A percentile compares a stretch with the other conserved stretches of the same genome.
Conservation (phyloP, 73 alveolate species). For the Durusdinium trenchii region DNA sequence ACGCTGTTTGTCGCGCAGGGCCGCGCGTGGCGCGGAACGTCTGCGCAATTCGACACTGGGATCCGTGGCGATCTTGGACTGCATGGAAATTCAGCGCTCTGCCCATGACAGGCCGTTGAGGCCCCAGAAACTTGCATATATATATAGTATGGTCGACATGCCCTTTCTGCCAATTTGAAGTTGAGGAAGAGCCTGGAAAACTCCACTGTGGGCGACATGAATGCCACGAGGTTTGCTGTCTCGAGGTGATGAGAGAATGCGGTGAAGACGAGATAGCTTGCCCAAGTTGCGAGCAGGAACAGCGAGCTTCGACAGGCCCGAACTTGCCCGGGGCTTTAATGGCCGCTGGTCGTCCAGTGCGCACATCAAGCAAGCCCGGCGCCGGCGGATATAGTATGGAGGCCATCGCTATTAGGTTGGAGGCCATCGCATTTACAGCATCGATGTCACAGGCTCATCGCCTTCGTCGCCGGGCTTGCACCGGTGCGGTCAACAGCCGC, state of each 20-base stretch:
- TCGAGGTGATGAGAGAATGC: not conserved
- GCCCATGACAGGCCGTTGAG: no score
- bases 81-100: no score
- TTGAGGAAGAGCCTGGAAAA: not conserved
- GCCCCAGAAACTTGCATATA: not conserved
- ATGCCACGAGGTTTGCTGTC: not conserved
- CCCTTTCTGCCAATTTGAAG: slow-evolving; percentile 26
- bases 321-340: not conserved
- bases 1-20: no score
- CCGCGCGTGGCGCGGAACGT: no score
- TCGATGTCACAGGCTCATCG: no score
- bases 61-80: no score
- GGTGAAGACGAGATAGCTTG: not conserved
- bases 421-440: no score
- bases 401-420: no score
- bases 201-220: not conserved
- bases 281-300: not conserved
- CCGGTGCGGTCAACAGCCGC: no score
- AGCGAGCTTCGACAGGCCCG: not conserved
- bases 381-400: no score
- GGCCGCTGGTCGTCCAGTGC: not conserved
- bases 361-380: not conserved
- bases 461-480: no score
- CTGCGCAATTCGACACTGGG: no score
- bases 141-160: not conserved